Conservation (phyloP, 768 basidiomycete species). For the Agaricus blazei region DNA sequence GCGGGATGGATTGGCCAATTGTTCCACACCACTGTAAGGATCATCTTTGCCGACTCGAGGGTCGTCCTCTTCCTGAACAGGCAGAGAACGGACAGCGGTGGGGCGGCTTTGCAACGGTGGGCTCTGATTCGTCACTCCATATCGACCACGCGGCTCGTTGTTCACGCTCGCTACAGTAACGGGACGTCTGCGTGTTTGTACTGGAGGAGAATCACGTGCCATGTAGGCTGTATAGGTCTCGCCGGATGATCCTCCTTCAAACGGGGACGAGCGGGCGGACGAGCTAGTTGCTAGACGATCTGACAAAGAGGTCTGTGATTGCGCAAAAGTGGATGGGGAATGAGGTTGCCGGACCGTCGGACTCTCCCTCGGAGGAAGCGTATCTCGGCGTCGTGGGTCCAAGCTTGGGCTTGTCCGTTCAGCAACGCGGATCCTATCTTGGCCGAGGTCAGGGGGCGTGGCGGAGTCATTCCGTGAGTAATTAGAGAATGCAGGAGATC, state of each 20-base stretch:
- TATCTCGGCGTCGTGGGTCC: constrained; percentile 33
- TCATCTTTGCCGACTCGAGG: constrained; percentile 29
- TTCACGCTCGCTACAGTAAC: constrained; percentile 15
- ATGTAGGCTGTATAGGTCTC: constrained; percentile 33
- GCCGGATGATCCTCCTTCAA: constrained; percentile 40
- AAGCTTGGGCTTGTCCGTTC: constrained; percentile 53
- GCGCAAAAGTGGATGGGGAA: constrained; percentile 27
- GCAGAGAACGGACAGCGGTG: constrained; percentile 62
- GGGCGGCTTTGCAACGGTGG: constrained; percentile 56
- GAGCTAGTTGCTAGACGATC: constrained; percentile 40
- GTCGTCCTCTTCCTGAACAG: constrained; percentile 77
- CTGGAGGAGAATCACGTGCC: constrained; percentile 39
- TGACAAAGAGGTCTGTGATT: constrained; percentile 41
- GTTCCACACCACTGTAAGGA: constrained; percentile 28
- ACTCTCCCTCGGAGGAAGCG: constrained; percentile 41
- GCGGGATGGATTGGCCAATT: constrained; percentile 26
- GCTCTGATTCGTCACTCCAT: constrained; percentile 42
- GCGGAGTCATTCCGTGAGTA: constrained; percentile 27
- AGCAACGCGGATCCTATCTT: constrained; percentile 47
- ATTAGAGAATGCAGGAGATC: constrained; percentile 24
- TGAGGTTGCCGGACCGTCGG: constrained; percentile 41
- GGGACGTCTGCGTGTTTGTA: constrained; percentile 20
- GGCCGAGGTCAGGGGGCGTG: constrained; percentile 43
- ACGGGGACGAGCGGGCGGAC: constrained; percentile 44
- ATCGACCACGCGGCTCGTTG: constrained; percentile 23